Base-by-base conservation (phyloP, 177 flowering plant genomes). In the Tripterygium wilfordii region DNA sequence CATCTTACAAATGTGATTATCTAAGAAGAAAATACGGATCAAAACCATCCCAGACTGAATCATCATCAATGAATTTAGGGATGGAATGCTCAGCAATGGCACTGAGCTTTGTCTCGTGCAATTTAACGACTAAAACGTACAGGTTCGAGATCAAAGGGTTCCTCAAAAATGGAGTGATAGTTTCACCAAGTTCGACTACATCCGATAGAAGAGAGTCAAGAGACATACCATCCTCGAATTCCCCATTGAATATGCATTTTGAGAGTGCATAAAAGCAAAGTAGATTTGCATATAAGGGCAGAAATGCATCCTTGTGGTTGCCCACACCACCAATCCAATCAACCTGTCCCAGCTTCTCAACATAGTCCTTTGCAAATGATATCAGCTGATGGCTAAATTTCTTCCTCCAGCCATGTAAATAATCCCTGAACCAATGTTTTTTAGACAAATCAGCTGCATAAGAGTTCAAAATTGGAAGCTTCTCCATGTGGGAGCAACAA, bases 251-350 rank as follows among this genome's bases (percentile, higher is more conserved):
- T 16, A 78, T 67, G 67, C 88, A 79, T 38, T 55, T 69, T 15
- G 98, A 77, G 37, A 92, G 65, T 28, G 77, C 74, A 68, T 79
- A 79, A 49, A 84, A 63, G n/a, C 83, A 95, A 29, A 89, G 86
- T 62, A 92, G 49, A 61, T 77, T 83, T 16, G 83, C 81, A 75
- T 89, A 92, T 1, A 84, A 2, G 0, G 96, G 81, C 26, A 78
- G 49, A 65, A 92, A 92, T 26, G 87, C 69, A 51, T 92, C 99
- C 66, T 92, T 88, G 65, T 92, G 99, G 61, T 92, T 89, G 8
- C 95, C 97, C 2, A 80, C 56, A 28, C 99, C 96, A 41, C 96
- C 96, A 44, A 92, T 66, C 99, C 99, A 92, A 53, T 68, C 72
- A 40, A 37, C 49, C 37, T 62, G 70, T 21, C 55, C 65, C 22